These are phyloP conservation scores for Exophiala phaeomuriformis DNA, from an alignment of 2,329 filamentous ascomycete genomes.

Conservation along the genomic window DNA sequence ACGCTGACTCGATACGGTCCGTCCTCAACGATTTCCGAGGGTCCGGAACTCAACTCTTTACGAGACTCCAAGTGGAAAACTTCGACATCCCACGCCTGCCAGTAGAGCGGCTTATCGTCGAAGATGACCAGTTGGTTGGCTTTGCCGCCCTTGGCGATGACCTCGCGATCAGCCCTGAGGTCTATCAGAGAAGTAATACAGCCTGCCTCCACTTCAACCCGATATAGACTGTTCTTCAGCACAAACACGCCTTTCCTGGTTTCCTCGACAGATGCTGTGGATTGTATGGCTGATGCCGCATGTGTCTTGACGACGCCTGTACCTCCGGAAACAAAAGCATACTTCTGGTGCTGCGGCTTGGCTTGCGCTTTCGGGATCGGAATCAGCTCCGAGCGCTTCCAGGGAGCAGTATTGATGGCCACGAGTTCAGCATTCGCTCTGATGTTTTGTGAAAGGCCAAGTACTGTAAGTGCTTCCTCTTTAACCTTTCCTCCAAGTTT, in stretches of 20 bases:
- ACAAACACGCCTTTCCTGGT: conserved; percentile 59
- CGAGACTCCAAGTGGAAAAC: conserved; percentile 88
- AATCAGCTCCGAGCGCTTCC: conserved; percentile 69
- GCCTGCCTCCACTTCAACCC: conserved; percentile 65
- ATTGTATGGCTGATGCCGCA: conserved; percentile 23
- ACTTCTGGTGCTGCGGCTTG: conserved; percentile 28
- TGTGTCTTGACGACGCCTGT: conserved; percentile 38
- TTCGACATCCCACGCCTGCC: conserved; percentile 97
- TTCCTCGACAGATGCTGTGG: conserved; percentile 45
- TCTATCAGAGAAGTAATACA: conserved; percentile 81
- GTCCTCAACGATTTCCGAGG: conserved; percentile 63
- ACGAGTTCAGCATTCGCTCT: conserved; percentile 45
- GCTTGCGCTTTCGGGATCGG: conserved; percentile 45
- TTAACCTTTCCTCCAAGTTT: conserved; percentile 65
- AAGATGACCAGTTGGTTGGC: conserved; percentile 91
- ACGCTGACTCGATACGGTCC: conserved; percentile 72
- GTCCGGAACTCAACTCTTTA: conserved; percentile 61
- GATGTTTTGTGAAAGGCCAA: conserved; percentile 52
- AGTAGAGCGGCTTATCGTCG: conserved; percentile 94
- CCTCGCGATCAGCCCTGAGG: conserved; percentile 62
- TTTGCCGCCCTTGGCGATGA: conserved; percentile 64
- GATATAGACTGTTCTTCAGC: conserved; percentile 69
- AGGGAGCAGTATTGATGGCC: conserved; percentile 79
- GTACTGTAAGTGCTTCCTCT: conserved; percentile 58
- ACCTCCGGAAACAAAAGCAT: conserved; percentile 42